A percentile compares a stretch with the other conserved stretches of the same genome.
These are phyloP conservation scores for Candida odintsovae DNA, from an alignment of 805 yeast genomes.

Conservation along the genomic window DNA sequence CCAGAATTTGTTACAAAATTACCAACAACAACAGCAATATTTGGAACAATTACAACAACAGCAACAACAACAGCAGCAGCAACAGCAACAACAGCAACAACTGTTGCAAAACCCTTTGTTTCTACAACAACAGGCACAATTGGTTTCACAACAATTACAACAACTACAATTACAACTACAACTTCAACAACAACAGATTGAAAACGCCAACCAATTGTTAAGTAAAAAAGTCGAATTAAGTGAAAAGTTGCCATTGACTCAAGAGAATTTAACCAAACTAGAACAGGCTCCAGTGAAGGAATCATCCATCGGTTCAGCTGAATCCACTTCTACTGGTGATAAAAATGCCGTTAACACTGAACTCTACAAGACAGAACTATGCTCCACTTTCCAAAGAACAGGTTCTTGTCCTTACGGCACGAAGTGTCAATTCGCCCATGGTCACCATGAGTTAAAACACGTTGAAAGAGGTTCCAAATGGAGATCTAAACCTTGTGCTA, in stretches of 20 bases:
- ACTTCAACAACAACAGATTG: slow-evolving; percentile 23
- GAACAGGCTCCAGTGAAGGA: slow-evolving; percentile 8
- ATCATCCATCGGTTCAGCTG: not conserved
- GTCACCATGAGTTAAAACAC: slow-evolving; percentile 64
- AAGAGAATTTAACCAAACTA: slow-evolving; percentile 19
- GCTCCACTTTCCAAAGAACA: slow-evolving; percentile 67
- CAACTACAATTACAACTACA: slow-evolving; percentile 24
- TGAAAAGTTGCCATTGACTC: slow-evolving; percentile 14
- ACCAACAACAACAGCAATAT: slow-evolving; percentile 19
- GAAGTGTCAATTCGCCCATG: slow-evolving; percentile 95
- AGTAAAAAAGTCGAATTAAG: slow-evolving; percentile 7
- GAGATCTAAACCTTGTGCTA: slow-evolving; percentile 87
- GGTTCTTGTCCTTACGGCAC: slow-evolving; percentile 81
- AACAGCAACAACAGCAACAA: slow-evolving; percentile 9
- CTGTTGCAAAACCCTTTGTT: slow-evolving; percentile 18
- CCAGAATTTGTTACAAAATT: slow-evolving; percentile 13
- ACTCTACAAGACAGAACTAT: slow-evolving; percentile 85
- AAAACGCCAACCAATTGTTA: slow-evolving; percentile 17
- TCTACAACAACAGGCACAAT: slow-evolving; percentile 21
- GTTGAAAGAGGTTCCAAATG: slow-evolving; percentile 76
- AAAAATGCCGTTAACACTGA: slow-evolving; percentile 41
- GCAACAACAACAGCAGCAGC: slow-evolving; percentile 13
- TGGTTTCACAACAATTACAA: slow-evolving; percentile 22
- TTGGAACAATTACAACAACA: slow-evolving; percentile 16
- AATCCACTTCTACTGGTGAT: not conserved